These are phyloP conservation scores for Suillus subluteus DNA, from an alignment of 768 basidiomycete species.

Conservation along the genomic window DNA sequence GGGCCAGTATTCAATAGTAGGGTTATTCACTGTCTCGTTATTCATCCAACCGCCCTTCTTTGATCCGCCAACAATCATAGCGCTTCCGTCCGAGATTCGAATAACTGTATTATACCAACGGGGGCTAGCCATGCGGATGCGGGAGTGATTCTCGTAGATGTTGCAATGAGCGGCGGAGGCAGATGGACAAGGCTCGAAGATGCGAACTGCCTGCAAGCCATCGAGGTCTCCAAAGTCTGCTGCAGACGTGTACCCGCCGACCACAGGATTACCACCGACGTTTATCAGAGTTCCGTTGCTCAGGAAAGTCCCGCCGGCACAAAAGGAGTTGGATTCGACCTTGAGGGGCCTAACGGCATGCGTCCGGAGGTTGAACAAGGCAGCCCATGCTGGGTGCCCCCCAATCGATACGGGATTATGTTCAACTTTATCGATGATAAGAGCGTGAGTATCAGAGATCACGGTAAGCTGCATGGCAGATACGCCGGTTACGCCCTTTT, in stretches of 20 bases:
- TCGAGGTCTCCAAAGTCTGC: constrained; percentile 78
- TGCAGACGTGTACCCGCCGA: constrained; percentile 61
- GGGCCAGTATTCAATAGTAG: constrained; percentile 82
- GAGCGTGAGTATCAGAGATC: constrained; percentile 68
- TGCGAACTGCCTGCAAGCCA: constrained; percentile 73
- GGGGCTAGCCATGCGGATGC: constrained; percentile 72
- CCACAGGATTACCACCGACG: constrained; percentile 83
- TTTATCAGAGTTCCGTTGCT: constrained; percentile 78
- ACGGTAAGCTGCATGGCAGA: constrained; percentile 78
- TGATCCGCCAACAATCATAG: constrained; percentile 82
- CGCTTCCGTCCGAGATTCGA: constrained; percentile 76
- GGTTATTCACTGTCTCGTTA: constrained; percentile 79
- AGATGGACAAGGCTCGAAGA: constrained; percentile 68
- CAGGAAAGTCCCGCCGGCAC: constrained; percentile 80
- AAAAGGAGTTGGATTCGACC: constrained; percentile 83
- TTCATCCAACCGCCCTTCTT: constrained; percentile 87
- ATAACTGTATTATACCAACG: constrained; percentile 82
- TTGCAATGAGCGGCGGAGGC: constrained; percentile 52
- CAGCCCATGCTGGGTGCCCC: constrained; percentile 83
- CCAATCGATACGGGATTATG: constrained; percentile 77
- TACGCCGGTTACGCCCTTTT: constrained; percentile 75
- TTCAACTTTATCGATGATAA: constrained; percentile 84
- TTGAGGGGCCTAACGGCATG: constrained; percentile 62
- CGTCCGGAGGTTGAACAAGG: constrained; percentile 70
- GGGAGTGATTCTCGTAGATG: constrained; percentile 65